Conservation (phyloP, 768 basidiomycete genomes). For the Mycena indigotica region DNA sequence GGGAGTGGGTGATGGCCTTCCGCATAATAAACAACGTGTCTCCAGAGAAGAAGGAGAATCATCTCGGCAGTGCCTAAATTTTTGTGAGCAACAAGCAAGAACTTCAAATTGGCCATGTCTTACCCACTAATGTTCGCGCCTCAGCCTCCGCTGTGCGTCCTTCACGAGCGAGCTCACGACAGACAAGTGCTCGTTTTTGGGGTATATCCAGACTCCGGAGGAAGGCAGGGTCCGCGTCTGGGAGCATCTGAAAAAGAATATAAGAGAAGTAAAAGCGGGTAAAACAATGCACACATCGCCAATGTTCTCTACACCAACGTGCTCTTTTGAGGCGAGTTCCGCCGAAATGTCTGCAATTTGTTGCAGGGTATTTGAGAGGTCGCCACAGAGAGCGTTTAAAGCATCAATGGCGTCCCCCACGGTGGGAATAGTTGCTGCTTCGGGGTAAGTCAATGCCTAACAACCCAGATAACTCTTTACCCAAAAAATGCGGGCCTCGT, state of each 20-base stretch:
- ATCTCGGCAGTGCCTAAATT: conserved; percentile 70
- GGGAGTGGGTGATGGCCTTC: conserved; percentile 34
- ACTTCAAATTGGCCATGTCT: not conserved
- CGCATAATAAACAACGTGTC: conserved; percentile 72
- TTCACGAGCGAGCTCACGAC: conserved; percentile 58
- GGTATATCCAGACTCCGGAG: conserved; percentile 66
- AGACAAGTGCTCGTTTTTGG: conserved; percentile 70
- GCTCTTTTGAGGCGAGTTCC: conserved; percentile 73
- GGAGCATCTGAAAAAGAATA: conserved; percentile 44
- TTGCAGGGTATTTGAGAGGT: conserved; percentile 61
- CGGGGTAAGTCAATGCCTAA: not conserved
- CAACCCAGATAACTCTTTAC: conserved; percentile 32
- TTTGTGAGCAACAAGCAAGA: not conserved
- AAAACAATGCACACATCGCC: conserved; percentile 59
- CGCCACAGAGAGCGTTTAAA: conserved; percentile 60
- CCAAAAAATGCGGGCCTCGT: conserved; percentile 55
- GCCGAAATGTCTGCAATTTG: conserved; percentile 69
- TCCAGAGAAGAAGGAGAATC: conserved; percentile 77
- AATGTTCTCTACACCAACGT: conserved; percentile 69
- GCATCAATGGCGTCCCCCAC: conserved; percentile 74
- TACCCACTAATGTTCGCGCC: conserved; percentile 60
- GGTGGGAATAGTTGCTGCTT: conserved; percentile 71
- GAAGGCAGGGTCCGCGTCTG: conserved; percentile 52
- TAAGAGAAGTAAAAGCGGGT: not conserved
- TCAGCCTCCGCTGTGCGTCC: conserved; percentile 40